Conservation (phyloP, 1,284 basidiomycete species). For the Stygiomarasmius scandens region DNA sequence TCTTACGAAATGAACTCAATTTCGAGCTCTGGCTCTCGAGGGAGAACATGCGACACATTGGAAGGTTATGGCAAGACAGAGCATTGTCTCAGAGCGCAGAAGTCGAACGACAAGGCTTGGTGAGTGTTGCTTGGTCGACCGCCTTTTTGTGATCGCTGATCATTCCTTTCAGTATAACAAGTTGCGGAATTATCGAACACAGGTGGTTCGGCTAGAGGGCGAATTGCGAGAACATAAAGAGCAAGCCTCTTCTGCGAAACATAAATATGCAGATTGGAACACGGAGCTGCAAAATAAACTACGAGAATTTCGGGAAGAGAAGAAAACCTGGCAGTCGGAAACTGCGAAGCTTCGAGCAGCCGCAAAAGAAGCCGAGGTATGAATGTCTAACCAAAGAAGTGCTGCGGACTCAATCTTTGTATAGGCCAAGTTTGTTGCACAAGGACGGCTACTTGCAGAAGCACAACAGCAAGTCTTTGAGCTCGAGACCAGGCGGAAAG, state of each 20-base stretch:
- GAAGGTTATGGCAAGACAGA: slow-evolving; percentile 73
- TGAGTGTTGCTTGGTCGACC: slow-evolving; percentile 38
- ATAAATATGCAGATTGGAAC: slow-evolving; percentile 75
- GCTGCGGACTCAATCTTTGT: slow-evolving; percentile 9
- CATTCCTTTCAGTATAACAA: slow-evolving; percentile 63
- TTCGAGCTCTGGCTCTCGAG: slow-evolving; percentile 81
- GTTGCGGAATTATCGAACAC: slow-evolving; percentile 68
- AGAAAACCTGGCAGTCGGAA: slow-evolving; percentile 65
- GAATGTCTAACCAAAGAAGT: too few relatives aligned
- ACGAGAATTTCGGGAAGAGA: slow-evolving; percentile 66
- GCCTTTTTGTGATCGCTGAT: not conserved
- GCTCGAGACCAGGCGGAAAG: slow-evolving; percentile 67
- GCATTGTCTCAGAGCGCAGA: slow-evolving; percentile 74
- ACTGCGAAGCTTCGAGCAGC: slow-evolving; percentile 62
- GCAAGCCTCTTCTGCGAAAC: slow-evolving; percentile 63
- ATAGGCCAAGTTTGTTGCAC: slow-evolving; percentile 69
- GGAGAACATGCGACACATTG: slow-evolving; percentile 79
- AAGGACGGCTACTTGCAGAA: slow-evolving; percentile 64
- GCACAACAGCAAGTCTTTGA: slow-evolving; percentile 62
- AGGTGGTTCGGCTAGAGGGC: slow-evolving; percentile 62
- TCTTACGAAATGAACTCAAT: slow-evolving; percentile 78
- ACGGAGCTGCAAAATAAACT: slow-evolving; percentile 68
- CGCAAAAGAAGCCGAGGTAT: slow-evolving; percentile 65
- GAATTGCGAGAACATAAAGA: slow-evolving; percentile 67
- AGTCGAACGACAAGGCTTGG: slow-evolving; percentile 78